phyloP scores from a whole-genome alignment of 1,139 yeast genomes.

The Arxiozyma telluris region DNA sequence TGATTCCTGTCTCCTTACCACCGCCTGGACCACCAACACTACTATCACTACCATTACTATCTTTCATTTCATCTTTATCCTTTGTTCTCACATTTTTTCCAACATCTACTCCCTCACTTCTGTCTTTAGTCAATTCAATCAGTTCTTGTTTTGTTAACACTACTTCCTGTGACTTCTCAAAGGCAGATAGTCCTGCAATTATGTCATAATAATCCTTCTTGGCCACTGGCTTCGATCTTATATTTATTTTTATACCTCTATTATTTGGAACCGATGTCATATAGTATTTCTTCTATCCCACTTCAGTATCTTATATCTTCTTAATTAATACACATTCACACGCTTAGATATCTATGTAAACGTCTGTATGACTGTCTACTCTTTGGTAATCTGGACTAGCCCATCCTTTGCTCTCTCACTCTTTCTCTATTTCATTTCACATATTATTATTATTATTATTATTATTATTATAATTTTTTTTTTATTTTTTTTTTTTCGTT shows the following conservation, averaged over 20 bases:
- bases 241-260: background rate
- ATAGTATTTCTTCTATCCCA: background rate
- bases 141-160: slow-evolving; percentile 20
- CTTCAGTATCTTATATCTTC: no score
- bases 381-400: background rate
- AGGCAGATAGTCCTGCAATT: slow-evolving; percentile 24
- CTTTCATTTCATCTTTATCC: background rate
- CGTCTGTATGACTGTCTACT: no score
- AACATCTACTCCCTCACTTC: background rate
- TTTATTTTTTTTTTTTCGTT: no score
- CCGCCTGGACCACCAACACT: slow-evolving; percentile 1
- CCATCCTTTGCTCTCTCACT: background rate
- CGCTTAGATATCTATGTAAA: no score
- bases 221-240: background rate
- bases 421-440: no score
- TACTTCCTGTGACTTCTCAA: slow-evolving; percentile 26
- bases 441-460: no score
- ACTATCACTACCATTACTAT: no score
- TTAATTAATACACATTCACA: background rate
- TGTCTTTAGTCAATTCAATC: slow-evolving; percentile 13
- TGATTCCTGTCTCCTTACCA: slow-evolving; percentile 2
- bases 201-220: slow-evolving; percentile 21
- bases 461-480: no score
- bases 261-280: background rate
- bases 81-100: background rate